phyloP scores from a whole-genome alignment of 306 rosid genomes.

The Lotus japonicus region DNA sequence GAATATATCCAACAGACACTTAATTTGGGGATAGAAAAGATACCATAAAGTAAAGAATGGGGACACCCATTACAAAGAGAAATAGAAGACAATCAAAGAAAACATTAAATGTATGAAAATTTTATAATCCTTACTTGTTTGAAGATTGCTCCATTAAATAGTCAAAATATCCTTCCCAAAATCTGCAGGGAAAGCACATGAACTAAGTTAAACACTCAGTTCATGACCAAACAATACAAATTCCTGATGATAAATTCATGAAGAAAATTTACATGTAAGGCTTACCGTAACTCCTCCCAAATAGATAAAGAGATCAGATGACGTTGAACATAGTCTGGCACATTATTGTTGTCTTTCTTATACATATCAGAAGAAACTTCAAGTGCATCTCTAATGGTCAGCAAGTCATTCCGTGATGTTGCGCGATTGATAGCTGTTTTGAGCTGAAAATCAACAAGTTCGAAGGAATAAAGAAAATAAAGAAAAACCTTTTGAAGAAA shows the following conservation, averaged over 20 bases:
- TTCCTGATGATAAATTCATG: neutral
- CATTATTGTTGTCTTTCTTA: constrained; percentile 85
- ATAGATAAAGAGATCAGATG: constrained; percentile 92
- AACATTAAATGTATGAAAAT: constrained; percentile 4
- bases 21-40: neutral
- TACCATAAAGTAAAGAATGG: constrained; percentile 11
- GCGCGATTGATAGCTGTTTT: constrained; percentile 94
- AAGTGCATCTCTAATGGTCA: constrained; percentile 91
- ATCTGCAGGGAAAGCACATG: constrained; percentile 44
- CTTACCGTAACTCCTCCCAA: constrained; percentile 96
- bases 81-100: constrained; percentile 2
- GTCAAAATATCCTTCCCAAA: constrained; percentile 99
- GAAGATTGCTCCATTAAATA: constrained; percentile 82
- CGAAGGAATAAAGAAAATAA: neutral
- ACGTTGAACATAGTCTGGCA: constrained; percentile 79
- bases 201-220: constrained; percentile 5
- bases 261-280: constrained; percentile 13
- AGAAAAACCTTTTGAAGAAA: neutral
- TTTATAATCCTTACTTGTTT: constrained; percentile 51
- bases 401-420: constrained; percentile 72
- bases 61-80: neutral
- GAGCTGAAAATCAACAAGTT: constrained; percentile 52
- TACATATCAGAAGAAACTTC: constrained; percentile 95
- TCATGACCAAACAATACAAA: neutral
- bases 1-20: too few species aligned